These are phyloP conservation scores for Geotrichum aggregatum DNA, from an alignment of 1,139 yeast species.

Conservation along the genomic window DNA sequence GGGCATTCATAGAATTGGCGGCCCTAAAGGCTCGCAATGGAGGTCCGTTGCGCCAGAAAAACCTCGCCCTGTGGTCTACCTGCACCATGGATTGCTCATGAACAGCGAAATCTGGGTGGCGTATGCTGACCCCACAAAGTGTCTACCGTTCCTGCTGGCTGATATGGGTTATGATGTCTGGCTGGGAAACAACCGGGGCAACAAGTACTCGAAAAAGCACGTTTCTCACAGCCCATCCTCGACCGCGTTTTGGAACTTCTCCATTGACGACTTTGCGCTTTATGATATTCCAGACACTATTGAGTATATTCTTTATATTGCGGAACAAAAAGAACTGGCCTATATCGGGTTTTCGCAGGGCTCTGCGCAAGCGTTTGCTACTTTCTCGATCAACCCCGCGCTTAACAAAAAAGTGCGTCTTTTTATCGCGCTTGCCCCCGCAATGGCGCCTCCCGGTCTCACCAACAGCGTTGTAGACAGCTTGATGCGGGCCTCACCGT, in stretches of 20 bases:
- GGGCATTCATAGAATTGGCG: constrained; percentile 50
- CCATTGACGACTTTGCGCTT: constrained; percentile 79
- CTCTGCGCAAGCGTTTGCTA: constrained; percentile 84
- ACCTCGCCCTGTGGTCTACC: constrained; percentile 54
- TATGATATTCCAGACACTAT: constrained; percentile 77
- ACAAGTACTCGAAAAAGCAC: constrained; percentile 69
- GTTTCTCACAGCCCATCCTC: constrained; percentile 44
- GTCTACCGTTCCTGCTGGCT: constrained; percentile 71
- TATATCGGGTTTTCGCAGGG: constrained; percentile 91
- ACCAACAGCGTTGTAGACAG: constrained; percentile 73
- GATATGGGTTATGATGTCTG: constrained; percentile 88
- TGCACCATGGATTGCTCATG: constrained; percentile 92
- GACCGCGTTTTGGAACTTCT: constrained; percentile 73
- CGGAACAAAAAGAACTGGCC: constrained; percentile 46
- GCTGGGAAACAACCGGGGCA: constrained; percentile 88
- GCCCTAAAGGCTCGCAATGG: constrained; percentile 44
- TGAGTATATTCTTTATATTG: constrained; percentile 53
- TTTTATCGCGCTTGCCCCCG: constrained; percentile 84
- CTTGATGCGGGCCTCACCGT: constrained; percentile 73
- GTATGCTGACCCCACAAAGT: constrained; percentile 50
- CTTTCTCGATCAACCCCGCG: constrained; percentile 64
- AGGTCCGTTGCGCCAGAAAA: constrained; percentile 23
- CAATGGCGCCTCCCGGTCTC: constrained; percentile 87
- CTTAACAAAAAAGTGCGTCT: constrained; percentile 65
- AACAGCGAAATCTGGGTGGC: constrained; percentile 87